Percentiles rank a stretch among this genome's conserved stretches.
These are phyloP conservation scores for Cladophialophora immunda DNA, from an alignment of 2,329 filamentous ascomycete species.

Conservation along the genomic window DNA sequence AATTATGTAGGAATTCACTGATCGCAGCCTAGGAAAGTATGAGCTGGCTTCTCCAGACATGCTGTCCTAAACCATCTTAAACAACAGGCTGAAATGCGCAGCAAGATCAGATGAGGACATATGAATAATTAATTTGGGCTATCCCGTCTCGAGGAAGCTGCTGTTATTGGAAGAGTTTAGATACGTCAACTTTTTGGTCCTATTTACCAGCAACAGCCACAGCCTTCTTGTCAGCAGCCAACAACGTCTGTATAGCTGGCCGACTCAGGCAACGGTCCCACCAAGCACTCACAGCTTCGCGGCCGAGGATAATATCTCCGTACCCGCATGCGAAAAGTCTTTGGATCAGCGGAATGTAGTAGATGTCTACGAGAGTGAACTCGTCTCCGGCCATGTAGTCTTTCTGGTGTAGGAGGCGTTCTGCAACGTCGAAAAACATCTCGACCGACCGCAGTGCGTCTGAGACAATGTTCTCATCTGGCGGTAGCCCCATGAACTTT, in stretches of 20 bases:
- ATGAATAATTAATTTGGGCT: too few species aligned
- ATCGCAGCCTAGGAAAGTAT: too few species aligned
- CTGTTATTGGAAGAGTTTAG: too few species aligned
- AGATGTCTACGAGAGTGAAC: constrained; percentile 58
- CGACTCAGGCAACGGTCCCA: constrained; percentile 52
- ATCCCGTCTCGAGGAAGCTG: too few species aligned
- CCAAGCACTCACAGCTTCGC: constrained; percentile 52
- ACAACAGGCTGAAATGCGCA: too few species aligned
- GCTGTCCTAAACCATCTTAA: too few species aligned
- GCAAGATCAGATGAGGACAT: too few species aligned
- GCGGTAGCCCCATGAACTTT: constrained; percentile 53
- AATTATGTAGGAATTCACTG: too few species aligned
- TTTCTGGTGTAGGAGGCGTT: constrained; percentile 49
- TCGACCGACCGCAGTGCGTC: constrained; percentile 50
- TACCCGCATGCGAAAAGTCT: constrained; percentile 55
- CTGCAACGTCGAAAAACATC: constrained; percentile 55
- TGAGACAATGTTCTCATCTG: constrained; percentile 53
- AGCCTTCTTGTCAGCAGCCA: constrained; percentile 50
- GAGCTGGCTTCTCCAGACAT: too few species aligned
- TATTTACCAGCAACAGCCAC: constrained; percentile 13
- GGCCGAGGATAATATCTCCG: constrained; percentile 48
- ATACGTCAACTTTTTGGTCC: too few species aligned
- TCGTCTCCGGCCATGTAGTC: constrained; percentile 57
- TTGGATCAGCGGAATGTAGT: constrained; percentile 57
- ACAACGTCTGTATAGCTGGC: constrained; percentile 49